Evolutionary conservation across 2,329 filamentous ascomycete species (phyloP), one percentile per base, ranked within the genome.

Genomic region (Paraconiothyrium brasiliense): DNA sequence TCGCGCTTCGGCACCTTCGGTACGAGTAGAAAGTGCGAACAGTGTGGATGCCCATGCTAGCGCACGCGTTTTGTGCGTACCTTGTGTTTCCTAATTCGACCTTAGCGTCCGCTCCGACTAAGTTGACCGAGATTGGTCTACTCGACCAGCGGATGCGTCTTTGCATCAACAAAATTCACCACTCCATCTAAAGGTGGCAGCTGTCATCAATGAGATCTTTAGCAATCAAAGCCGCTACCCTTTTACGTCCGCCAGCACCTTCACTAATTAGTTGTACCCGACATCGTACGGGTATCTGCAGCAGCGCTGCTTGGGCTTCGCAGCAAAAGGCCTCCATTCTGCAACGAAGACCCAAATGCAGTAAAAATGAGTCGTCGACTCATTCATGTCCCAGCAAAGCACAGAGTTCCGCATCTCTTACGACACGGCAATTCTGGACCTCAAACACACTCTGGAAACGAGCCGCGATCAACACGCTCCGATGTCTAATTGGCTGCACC

Each of bases 401-500:
- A 2, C 7, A 6, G 6, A 24, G 2, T 24, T 13, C 43, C n/a
- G n/a, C 54, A 27, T 57, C 54, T n/a, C n/a, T 34, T 0, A 30
- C 30, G 14, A 13, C 20, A 48, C 20, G 35, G 6, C 24, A 32
- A 11, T 81, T 81, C 65, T 82, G 80, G 80, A 62, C 66, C 3
- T 78, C 70, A n/a, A 66, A 55, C 11, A 60, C 71, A 11, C 72
- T 77, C 0, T 87, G 85, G 85, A 78, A 74, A 30, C 76, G 85
- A n/a, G 83, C 85, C 0, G 76, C 77, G 0, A 69, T 87, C 65
- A 87, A 87, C 66, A 87, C 86, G 0, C 69, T 85, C 3, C 83
- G 85, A 7, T 88, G 86, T 61, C 78, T 87, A 1, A 73, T 84
- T 1, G 85, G 86, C 8, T 87, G 86, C 65, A 86, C 85, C 0